Percentiles rank a stretch among this genome's conserved stretches.
phyloP scores from a whole-genome alignment of 495 filamentous ascomycete genomes.

The Daldinia caldariorum region DNA sequence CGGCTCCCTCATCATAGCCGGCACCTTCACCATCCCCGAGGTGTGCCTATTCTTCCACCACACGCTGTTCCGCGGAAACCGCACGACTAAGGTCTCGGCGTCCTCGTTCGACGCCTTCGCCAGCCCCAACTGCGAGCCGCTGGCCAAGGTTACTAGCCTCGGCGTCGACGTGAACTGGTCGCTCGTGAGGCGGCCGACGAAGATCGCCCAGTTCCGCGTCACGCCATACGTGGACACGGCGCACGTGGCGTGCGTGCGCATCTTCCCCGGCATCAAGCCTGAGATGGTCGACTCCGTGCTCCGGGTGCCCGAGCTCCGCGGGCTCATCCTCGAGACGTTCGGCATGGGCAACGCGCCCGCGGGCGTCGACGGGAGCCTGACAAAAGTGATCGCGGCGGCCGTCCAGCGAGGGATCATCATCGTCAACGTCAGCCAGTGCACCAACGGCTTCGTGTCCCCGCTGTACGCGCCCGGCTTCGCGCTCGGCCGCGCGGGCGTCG shows the following conservation, averaged over 20 bases:
- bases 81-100: constrained; percentile 88
- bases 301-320: constrained; percentile 77
- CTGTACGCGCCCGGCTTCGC: constrained; percentile 92
- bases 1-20: constrained; percentile 90
- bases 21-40: constrained; percentile 95
- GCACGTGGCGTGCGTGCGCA: constrained; percentile 90
- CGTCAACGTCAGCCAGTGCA: constrained; percentile 94
- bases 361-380: constrained; percentile 83
- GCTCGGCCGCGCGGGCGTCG: constrained; percentile 86
- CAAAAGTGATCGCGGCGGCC: constrained; percentile 79
- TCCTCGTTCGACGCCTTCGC: constrained; percentile 87
- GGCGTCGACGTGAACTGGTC: constrained; percentile 87
- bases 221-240: constrained; percentile 82
- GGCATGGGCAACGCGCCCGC: constrained; percentile 93
- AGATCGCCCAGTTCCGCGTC: constrained; percentile 77
- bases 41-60: constrained; percentile 97
- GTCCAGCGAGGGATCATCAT: constrained; percentile 85
- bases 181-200: constrained; percentile 77
- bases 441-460: constrained; percentile 85
- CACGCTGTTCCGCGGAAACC: constrained; percentile 89
- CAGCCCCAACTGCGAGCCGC: constrained; percentile 81
- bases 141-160: constrained; percentile 82
- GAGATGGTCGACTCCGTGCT: constrained; percentile 94
- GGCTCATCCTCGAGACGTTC: constrained; percentile 93
- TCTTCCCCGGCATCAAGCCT: constrained; percentile 95